Evolutionary conservation across 108 stramenopile genomes (phyloP), one percentile per base, ranked within the genome.

Genomic region (Parmales sp.): DNA sequence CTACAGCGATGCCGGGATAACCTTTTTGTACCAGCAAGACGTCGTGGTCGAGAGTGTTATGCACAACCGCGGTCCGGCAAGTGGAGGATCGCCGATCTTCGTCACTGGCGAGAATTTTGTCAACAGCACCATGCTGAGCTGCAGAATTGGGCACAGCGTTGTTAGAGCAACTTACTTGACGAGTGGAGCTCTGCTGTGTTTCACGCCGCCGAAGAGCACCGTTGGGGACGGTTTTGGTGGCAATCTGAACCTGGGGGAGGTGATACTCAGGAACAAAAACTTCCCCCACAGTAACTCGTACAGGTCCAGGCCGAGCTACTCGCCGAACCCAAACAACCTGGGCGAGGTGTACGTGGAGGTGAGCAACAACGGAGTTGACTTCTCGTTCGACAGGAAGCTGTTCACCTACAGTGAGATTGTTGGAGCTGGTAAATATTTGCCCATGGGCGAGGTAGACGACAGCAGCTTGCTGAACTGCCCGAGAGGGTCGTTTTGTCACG

Each of bases 281-380:
- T 60, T 60, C 31, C 54, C 54, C 13, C 54, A 60, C 16, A 34
- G 28, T 34, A 16, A 18, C 26, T 5, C 29, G n/a, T 60, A 60
- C 54, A 28, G 20, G 13, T 34, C 36, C 4, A 11, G 54, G n/a
- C 54, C 54, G 31, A 5, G 13, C 54, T 13, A 20, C 54, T 28
- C 54, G 6, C 54, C 54, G n/a, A n/a, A n/a, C n/a, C 36, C 29
- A 22, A 2, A 18, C 4, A 16, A 31, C 36, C 23, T 9, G 39
- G 36, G 45, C 26, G 41, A 26, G 38, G 38, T 60, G 1, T 38
- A 46, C 48, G 45, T 80, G 13, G 72, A 75, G 41, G 78, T 80
- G 22, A 46, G 81, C 37, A 82, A 78, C 64, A 84, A 82, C 69
- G 82, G 77, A 38, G 29, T 67, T 1, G 81, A 80, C 67, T 84